Percentiles rank a stretch among this genome's conserved stretches.
These are phyloP conservation scores for Globisporangium radiosum DNA, from an alignment of 352 stramenopile genomes.

Conservation along the genomic window DNA sequence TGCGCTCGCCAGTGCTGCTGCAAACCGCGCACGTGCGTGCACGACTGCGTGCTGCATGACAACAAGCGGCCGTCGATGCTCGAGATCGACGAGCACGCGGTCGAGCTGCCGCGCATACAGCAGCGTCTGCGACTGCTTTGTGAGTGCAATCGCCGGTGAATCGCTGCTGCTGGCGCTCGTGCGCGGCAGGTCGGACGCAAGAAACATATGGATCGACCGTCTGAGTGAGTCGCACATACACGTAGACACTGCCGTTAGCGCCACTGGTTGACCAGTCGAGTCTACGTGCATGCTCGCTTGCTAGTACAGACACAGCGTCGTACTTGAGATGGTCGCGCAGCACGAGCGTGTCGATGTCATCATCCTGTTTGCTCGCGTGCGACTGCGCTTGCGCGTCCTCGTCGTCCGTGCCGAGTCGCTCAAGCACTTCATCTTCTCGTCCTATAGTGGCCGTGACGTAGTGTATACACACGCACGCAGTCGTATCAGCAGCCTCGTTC, in stretches of 20 bases:
- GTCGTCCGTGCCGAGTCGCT: slow-evolving; percentile 7
- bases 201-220: slow-evolving; percentile 16
- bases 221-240: slow-evolving; percentile 1
- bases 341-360: slow-evolving; percentile 1
- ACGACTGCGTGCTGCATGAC: slow-evolving; percentile 20
- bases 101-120: slow-evolving; percentile 44
- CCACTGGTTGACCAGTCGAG: no score
- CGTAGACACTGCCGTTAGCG: no score
- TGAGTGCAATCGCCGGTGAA: not conserved
- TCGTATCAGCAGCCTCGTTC: no score
- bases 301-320: not conserved
- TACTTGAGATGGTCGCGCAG: slow-evolving; percentile 22
- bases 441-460: not conserved
- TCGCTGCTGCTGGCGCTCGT: not conserved
- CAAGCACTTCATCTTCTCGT: slow-evolving; percentile 23
- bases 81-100: slow-evolving; percentile 21
- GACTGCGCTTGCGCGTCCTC: not conserved
- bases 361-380: not conserved
- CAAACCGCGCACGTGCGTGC: slow-evolving; percentile 20
- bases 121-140: slow-evolving; percentile 20
- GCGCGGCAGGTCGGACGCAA: slow-evolving; percentile 8
- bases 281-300: no score
- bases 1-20: slow-evolving; percentile 1
- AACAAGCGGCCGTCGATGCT: slow-evolving; percentile 16
- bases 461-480: no score